phyloP scores from a whole-genome alignment of 768 basidiomycete genomes.

The Phaffia tasmanica region DNA sequence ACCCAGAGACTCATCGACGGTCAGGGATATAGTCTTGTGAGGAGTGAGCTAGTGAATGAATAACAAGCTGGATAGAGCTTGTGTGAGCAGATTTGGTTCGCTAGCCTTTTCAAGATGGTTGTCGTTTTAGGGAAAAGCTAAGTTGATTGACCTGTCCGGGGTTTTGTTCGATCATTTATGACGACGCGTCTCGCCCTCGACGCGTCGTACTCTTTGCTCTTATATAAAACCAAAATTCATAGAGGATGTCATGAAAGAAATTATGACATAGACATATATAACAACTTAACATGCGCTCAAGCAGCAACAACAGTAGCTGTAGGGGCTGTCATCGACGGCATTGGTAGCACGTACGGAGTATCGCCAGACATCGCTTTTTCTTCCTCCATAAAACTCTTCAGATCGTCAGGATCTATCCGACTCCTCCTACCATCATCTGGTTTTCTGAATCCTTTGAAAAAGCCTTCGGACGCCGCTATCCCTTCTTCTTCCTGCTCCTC shows the following conservation, averaged over 20 bases:
- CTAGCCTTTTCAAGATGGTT: no score
- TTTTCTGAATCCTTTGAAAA: no score
- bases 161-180: no score
- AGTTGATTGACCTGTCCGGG: no score
- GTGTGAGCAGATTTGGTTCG: no score
- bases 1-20: slow-evolving; percentile 45
- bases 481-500: no score
- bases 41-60: slow-evolving; percentile 4
- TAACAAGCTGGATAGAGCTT: not conserved
- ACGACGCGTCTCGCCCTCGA: no score
- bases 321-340: not conserved
- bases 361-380: not conserved
- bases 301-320: not conserved
- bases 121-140: no score
- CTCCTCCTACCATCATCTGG: no score
- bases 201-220: no score
- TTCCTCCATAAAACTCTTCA: slow-evolving; percentile 8
- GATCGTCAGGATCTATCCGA: not conserved
- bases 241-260: slow-evolving; percentile 13
- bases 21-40: not conserved
- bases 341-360: not conserved
- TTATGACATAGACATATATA: slow-evolving; percentile 12
- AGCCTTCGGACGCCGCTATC: no score
- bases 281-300: not conserved
- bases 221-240: no score